A percentile compares a stretch with the other conserved stretches of the same genome.
phyloP scores from a whole-genome alignment of 1,284 basidiomycete genomes.

The Ustilago cynodontis region DNA sequence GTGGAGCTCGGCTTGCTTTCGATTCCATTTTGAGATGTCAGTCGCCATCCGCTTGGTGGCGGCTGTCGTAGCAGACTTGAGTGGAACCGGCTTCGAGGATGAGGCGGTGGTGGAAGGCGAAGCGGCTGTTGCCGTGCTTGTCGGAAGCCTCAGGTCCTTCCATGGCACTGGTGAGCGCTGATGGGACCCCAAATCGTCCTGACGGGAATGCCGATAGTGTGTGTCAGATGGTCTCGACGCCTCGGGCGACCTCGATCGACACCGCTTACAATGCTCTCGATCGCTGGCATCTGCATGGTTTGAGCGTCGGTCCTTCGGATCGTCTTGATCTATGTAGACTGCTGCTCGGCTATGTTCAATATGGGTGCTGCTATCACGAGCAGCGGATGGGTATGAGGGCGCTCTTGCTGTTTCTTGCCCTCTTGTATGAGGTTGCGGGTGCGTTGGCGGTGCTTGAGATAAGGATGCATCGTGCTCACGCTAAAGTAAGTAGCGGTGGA shows the following conservation, averaged over 20 bases:
- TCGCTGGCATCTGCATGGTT: not conserved
- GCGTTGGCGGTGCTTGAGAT: not conserved
- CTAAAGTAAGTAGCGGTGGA: slow-evolving; percentile 2
- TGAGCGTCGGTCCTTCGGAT: slow-evolving; percentile 1
- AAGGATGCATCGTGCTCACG: slow-evolving; percentile 5
- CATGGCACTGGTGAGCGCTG: slow-evolving; percentile 2
- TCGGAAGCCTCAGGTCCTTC: slow-evolving; percentile 3
- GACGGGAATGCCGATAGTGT: not conserved
- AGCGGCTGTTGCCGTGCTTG: not conserved
- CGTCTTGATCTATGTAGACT: slow-evolving; percentile 31
- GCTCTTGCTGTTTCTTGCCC: not conserved
- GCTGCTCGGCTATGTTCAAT: not conserved
- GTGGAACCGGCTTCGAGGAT: not conserved
- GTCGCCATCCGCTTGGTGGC: slow-evolving; percentile 31
- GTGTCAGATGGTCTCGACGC: not conserved
- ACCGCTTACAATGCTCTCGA: not conserved
- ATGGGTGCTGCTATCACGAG: not conserved
- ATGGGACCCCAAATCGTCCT: not conserved
- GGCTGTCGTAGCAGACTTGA: slow-evolving; percentile 12
- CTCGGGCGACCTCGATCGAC: slow-evolving; percentile 27
- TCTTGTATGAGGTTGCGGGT: not conserved
- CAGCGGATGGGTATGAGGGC: not conserved
- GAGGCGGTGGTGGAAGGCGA: not conserved
- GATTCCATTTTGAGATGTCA: slow-evolving; percentile 48
- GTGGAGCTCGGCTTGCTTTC: slow-evolving; percentile 47